Evolutionary conservation across 495 filamentous ascomycete species (phyloP).

Genomic region (Paragyromitra xinjiangensis): DNA sequence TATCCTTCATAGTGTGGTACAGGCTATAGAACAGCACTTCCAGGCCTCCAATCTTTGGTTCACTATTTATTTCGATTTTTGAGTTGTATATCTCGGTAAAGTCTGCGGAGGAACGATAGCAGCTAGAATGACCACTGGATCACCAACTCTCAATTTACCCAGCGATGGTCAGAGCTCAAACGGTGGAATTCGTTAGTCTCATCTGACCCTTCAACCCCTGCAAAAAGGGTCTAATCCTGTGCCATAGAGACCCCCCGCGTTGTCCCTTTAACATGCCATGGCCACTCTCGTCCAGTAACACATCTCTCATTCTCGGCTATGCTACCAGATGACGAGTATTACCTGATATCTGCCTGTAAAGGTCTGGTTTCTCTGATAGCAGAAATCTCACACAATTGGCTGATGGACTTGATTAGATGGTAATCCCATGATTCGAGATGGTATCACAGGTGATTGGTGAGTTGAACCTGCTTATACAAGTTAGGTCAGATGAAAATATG

Average conservation of each 20-base stretch:
- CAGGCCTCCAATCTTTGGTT: constrained; percentile 17
- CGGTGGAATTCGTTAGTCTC: constrained; percentile 55
- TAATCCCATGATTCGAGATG: constrained; percentile 98
- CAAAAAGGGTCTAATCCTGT: constrained; percentile 28
- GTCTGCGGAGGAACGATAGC: background rate
- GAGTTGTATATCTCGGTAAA: constrained; percentile 19
- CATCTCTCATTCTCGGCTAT: constrained; percentile 93
- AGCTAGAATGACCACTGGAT: constrained; percentile 46
- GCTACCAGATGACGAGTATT: constrained; percentile 86
- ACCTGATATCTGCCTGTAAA: constrained; percentile 98
- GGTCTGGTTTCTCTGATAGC: constrained; percentile 62
- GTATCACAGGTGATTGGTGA: constrained; percentile 92
- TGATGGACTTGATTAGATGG: constrained; percentile 69
- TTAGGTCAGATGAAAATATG: constrained; percentile 2
- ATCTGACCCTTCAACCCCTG: background rate
- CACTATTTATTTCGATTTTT: constrained; percentile 14
- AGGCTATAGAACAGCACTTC: constrained; percentile 14
- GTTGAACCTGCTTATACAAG: constrained; percentile 36
- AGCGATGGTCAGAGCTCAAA: constrained; percentile 46
- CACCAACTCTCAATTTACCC: constrained; percentile 48
- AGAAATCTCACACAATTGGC: background rate
- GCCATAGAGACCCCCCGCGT: constrained; percentile 63
- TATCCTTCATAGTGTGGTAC: constrained; percentile 22
- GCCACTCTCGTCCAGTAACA: constrained; percentile 93
- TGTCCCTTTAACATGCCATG: constrained; percentile 95